Conservation (phyloP, 208 protist species). For the Leishmania tarentolae region DNA sequence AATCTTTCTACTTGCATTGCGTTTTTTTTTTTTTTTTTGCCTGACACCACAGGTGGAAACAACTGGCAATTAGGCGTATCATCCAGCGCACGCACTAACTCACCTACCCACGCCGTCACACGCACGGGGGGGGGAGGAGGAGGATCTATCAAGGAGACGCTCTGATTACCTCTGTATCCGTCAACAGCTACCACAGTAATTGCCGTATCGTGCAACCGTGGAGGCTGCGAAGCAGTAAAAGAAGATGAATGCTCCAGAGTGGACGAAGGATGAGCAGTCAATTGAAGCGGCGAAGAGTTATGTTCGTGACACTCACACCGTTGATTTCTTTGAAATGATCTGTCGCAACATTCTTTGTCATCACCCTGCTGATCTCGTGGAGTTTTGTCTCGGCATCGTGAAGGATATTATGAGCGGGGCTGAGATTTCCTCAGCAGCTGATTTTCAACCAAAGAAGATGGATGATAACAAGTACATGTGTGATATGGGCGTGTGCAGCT, state of each 20-base stretch:
- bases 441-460: conserved; percentile 64
- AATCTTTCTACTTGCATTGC: conserved; percentile 14
- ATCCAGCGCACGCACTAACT: not conserved
- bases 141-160: not conserved
- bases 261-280: conserved; percentile 80
- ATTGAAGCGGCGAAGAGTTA: conserved; percentile 89
- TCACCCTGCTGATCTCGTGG: conserved; percentile 59
- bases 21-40: conserved; percentile 16
- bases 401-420: conserved; percentile 61
- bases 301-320: conserved; percentile 73
- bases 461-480: conserved; percentile 85
- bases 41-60: conserved; percentile 3
- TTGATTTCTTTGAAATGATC: conserved; percentile 92
- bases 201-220: not conserved
- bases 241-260: conserved; percentile 59
- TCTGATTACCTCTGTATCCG: not conserved
- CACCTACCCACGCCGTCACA: not conserved
- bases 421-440: conserved; percentile 42
- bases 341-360: conserved; percentile 68
- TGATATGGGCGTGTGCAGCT: conserved; percentile 74
- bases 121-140: not conserved
- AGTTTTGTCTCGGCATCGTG: conserved; percentile 69
- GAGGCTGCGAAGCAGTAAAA: not conserved
- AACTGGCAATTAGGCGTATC: not conserved
- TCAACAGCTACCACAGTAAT: conserved; percentile 1